A percentile compares a stretch with the other conserved stretches of the same genome.
Conservation (phyloP, 345 rosid genomes). For the Eucalyptus erythrocorys region DNA sequence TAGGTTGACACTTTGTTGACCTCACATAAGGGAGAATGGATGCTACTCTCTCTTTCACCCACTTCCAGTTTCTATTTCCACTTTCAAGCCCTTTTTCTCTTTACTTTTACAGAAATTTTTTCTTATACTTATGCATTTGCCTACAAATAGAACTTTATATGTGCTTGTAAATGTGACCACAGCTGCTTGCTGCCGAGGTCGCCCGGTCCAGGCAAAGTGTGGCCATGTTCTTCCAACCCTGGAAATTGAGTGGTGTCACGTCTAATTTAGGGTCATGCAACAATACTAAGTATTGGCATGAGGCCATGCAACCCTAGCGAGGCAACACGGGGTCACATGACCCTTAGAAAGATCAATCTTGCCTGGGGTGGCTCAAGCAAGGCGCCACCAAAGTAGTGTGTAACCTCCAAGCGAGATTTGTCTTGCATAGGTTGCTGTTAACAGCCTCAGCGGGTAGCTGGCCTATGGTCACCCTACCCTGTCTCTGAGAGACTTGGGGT, state of each 20-base stretch:
- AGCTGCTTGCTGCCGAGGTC: neutral
- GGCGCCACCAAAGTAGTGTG: neutral
- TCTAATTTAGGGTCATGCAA: neutral
- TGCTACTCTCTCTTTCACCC: neutral
- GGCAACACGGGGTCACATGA: neutral
- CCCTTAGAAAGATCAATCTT: neutral
- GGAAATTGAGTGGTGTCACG: neutral
- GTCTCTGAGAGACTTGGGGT: no score
- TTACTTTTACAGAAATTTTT: neutral
- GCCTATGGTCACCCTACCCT: neutral
- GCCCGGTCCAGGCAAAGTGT: neutral
- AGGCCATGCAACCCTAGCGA: neutral
- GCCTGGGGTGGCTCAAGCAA: neutral
- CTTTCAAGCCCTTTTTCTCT: neutral
- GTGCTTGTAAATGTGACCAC: neutral
- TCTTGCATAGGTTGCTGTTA: no score
- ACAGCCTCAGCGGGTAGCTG: neutral
- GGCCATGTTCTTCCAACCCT: neutral
- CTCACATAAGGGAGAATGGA: neutral
- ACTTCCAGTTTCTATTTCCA: neutral
- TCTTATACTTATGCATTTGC: neutral
- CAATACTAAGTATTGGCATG: neutral
- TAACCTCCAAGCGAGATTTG: no score
- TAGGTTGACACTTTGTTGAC: neutral
- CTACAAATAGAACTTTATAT: neutral